Evolutionary conservation across 23 red algal genomes (phyloP).

Genomic region (Cyanidiococcus yangmingshanensis): DNA sequence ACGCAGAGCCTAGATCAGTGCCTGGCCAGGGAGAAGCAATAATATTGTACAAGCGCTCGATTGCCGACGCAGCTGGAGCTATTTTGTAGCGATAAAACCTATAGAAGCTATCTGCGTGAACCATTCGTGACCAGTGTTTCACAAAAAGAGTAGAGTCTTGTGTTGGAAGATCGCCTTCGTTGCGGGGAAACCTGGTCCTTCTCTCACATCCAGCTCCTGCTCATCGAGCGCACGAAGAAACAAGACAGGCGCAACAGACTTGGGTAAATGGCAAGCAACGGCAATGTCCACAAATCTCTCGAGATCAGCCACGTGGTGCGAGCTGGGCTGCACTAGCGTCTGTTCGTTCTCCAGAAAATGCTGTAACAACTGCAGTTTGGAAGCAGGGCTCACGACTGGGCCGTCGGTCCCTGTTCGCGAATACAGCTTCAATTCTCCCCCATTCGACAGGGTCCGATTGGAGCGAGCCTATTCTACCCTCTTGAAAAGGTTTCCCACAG

Average conservation of each 20-base stretch:
- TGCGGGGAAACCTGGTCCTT: no score
- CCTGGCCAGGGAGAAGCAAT: neutral
- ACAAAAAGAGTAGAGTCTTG: no score
- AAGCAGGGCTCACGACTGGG: neutral
- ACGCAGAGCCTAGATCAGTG: neutral
- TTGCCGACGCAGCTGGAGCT: neutral
- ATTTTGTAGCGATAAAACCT: neutral
- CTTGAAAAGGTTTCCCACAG: no score
- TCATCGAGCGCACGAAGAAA: neutral
- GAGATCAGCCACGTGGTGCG: neutral
- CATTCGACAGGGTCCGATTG: no score
- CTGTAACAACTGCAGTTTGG: neutral
- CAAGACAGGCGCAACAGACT: neutral
- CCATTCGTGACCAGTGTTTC: neutral
- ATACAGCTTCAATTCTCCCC: neutral
- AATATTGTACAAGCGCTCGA: slow-evolving; percentile 8
- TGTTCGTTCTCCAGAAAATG: neutral
- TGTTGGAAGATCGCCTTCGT: no score
- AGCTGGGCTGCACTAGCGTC: neutral
- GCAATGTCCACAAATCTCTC: neutral
- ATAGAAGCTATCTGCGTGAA: neutral
- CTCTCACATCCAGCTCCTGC: no score
- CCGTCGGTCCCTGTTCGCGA: neutral
- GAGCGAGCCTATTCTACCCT: no score
- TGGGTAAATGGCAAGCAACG: neutral